Evolutionary conservation across 768 basidiomycete genomes (phyloP).

Genomic region (Candolleomyces eurysporus): DNA sequence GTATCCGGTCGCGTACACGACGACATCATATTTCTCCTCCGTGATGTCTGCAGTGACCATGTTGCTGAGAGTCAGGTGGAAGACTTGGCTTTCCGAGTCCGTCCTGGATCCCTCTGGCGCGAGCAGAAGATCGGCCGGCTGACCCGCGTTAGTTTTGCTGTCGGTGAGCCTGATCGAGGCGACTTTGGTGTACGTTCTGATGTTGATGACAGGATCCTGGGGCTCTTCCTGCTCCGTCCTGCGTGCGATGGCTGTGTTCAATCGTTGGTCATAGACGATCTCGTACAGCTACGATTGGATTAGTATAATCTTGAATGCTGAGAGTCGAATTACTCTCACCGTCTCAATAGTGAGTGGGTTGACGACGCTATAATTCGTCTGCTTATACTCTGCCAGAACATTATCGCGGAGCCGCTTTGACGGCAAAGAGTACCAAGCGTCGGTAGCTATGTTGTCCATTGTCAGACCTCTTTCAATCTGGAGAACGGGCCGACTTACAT

Average conservation of each 20-base stretch:
- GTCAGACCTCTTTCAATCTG: neutral
- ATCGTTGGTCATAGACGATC: slow-evolving; percentile 47
- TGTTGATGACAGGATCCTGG: slow-evolving; percentile 30
- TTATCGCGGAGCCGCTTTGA: slow-evolving; percentile 32
- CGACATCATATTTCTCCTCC: slow-evolving; percentile 39
- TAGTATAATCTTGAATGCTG: neutral
- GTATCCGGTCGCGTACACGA: slow-evolving; percentile 56
- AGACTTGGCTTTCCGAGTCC: slow-evolving; percentile 2
- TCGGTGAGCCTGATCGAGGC: slow-evolving; percentile 25
- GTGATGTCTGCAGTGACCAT: slow-evolving; percentile 30
- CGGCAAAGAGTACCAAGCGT: slow-evolving; percentile 36
- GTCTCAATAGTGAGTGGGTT: slow-evolving; percentile 45
- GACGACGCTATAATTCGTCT: slow-evolving; percentile 54
- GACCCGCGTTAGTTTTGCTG: neutral
- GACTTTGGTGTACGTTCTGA: slow-evolving; percentile 36
- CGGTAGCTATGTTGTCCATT: slow-evolving; percentile 30
- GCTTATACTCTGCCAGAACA: slow-evolving; percentile 42
- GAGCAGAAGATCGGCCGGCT: slow-evolving; percentile 16
- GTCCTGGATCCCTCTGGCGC: slow-evolving; percentile 9
- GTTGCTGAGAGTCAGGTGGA: slow-evolving; percentile 33
- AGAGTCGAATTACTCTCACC: slow-evolving; percentile 19
- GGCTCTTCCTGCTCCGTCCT: slow-evolving; percentile 22
- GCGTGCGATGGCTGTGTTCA: slow-evolving; percentile 39
- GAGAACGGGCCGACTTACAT: slow-evolving; percentile 25
- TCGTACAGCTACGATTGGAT: slow-evolving; percentile 42